Evolutionary conservation across 169 alveolate genomes (phyloP).

Genomic region (Cyclospora cayetanensis): DNA sequence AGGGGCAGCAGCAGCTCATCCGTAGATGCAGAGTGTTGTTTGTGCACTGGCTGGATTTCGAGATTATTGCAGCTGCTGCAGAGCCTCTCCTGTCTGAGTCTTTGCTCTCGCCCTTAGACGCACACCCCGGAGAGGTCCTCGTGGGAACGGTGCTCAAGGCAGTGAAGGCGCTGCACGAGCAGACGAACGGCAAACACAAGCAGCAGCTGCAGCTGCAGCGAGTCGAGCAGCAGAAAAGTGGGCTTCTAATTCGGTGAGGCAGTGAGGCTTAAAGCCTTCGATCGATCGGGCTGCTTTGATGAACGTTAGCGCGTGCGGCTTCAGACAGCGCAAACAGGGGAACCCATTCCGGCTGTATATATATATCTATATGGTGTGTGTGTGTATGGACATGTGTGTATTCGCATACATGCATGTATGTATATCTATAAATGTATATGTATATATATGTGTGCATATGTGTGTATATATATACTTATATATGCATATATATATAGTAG

Average conservation of each 20-base stretch:
- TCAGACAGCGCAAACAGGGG: background rate
- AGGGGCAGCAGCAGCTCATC: constrained; percentile 44
- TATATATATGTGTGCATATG: background rate
- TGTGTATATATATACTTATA: no score
- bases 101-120: background rate
- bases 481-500: no score
- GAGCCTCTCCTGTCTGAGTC: background rate
- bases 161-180: background rate
- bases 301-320: background rate
- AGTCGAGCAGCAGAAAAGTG: background rate
- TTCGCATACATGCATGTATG: background rate
- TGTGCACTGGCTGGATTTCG: background rate
- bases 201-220: constrained; percentile 31
- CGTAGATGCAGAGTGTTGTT: constrained; percentile 11
- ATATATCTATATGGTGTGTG: background rate
- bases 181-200: background rate
- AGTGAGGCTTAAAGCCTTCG: no score
- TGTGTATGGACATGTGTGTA: background rate
- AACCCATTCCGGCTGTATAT: background rate
- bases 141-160: background rate
- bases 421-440: background rate
- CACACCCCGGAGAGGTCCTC: background rate
- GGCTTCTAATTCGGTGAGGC: background rate
- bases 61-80: constrained; percentile 34
- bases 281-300: background rate